Conservation (phyloP, 2,329 filamentous ascomycete genomes). For the Didymella exigua region DNA sequence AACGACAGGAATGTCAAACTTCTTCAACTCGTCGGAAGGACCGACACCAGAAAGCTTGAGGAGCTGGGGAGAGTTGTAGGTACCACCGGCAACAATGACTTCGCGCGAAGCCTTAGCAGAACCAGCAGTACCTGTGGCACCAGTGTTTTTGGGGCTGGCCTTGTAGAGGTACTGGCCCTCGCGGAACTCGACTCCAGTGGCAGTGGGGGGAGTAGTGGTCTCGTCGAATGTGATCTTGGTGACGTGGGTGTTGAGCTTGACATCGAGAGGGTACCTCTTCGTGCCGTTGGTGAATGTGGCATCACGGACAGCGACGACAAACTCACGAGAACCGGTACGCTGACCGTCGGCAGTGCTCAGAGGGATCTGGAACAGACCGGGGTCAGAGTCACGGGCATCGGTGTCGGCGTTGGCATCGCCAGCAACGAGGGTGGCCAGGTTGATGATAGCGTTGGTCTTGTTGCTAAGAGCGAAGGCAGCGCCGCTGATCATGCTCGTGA, state of each 20-base stretch:
- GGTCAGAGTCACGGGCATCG: constrained; percentile 52
- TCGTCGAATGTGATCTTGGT: constrained; percentile 71
- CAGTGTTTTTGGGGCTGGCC: constrained; percentile 46
- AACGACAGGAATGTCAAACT: constrained; percentile 60
- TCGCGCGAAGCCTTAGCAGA: constrained; percentile 38
- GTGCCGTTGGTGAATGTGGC: constrained; percentile 57
- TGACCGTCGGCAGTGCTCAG: constrained; percentile 56
- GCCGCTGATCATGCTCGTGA: constrained; percentile 59
- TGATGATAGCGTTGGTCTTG: constrained; percentile 40
- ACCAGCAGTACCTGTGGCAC: constrained; percentile 47
- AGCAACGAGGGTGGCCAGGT: constrained; percentile 47
- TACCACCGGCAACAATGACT: constrained; percentile 52
- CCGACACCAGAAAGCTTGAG: constrained; percentile 69
- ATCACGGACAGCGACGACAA: constrained; percentile 59
- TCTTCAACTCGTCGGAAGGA: constrained; percentile 58
- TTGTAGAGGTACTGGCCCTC: constrained; percentile 51
- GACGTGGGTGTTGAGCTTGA: constrained; percentile 66
- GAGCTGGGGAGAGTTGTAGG: constrained; percentile 68
- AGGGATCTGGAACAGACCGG: constrained; percentile 64
- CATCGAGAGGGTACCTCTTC: constrained; percentile 62
- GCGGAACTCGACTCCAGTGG: constrained; percentile 52
- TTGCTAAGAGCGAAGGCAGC: constrained; percentile 60
- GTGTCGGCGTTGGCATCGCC: constrained; percentile 60
- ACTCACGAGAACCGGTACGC: constrained; percentile 62
- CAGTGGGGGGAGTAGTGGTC: constrained; percentile 61